Evolutionary conservation across 768 basidiomycete species (phyloP), one percentile per base, ranked within the genome.

Genomic region (Tylopilus sp.): DNA sequence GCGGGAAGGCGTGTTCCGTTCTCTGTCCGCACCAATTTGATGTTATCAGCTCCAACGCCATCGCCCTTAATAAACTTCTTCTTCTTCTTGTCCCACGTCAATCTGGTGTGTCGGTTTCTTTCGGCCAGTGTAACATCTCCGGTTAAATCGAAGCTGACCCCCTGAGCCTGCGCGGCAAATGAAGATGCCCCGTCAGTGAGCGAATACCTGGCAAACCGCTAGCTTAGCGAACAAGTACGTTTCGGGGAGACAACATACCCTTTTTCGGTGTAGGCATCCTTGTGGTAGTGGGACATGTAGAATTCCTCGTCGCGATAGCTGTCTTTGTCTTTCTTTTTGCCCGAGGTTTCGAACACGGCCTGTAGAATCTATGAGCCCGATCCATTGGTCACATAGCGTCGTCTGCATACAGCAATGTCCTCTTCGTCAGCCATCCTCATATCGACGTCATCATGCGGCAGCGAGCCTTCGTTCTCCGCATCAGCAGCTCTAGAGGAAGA

Each of bases 51-150:
- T 19, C 93, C 96, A 40, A 73, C 78, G 12, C 92, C 90, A 50
- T 85, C 87, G 5, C 92, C 92, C 61, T 89, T 83, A 37, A 96
- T 77, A 58, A 97, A 97, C 64, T 88, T 92, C 69, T 97, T 97
- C 74, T 91, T 95, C 74, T 94, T 95, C 64, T 91, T 90, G 72
- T 98, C 94, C 97, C 97, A 99, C 26, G 78, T 86, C 63, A 91
- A 66, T 57, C 77, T 78, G 45, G 25, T 59, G 49, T 85, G 87
- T 34, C 80, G 79, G 52, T 79, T 83, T 46, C 81, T 79, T 30
- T 82, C 78, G 21, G 78, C 74, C 11, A 79, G 76, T 12, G 78
- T 69, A 9, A 79, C 85, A 61, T 98, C 92, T 14, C 84, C 85
- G 3, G 82, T 75, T 25, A 98, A 78, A 68, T 97, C 94, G 56